Evolutionary conservation across 2,329 filamentous ascomycete species (phyloP).

Genomic region (Aspergillus japonicus): DNA sequence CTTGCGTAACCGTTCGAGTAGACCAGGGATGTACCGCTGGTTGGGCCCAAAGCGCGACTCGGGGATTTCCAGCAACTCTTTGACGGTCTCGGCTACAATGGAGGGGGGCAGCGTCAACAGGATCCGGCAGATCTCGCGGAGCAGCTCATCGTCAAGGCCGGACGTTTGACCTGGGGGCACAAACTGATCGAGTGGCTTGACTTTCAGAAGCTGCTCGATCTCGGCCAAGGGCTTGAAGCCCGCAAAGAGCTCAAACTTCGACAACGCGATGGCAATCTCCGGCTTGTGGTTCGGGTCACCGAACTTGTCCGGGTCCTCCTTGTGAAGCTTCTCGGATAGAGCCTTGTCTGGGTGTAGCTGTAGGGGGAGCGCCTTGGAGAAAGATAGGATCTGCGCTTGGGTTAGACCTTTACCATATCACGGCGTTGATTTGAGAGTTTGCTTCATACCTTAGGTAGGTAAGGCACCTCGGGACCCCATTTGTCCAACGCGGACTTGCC

Average conservation of each 20-base stretch:
- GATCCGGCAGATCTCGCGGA: slow-evolving; percentile 56
- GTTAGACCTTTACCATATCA: background rate
- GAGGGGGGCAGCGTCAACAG: slow-evolving; percentile 56
- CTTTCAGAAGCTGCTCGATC: slow-evolving; percentile 58
- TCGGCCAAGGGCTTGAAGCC: slow-evolving; percentile 67
- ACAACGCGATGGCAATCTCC: slow-evolving; percentile 71
- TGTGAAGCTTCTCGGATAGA: slow-evolving; percentile 63
- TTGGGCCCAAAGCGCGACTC: slow-evolving; percentile 48
- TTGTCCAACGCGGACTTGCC: slow-evolving; percentile 61
- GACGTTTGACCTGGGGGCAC: slow-evolving; percentile 42
- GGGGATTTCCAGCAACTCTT: slow-evolving; percentile 51
- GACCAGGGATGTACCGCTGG: slow-evolving; percentile 60
- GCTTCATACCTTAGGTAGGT: slow-evolving; percentile 62
- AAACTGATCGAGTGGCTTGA: slow-evolving; percentile 56
- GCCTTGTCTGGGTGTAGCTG: slow-evolving; percentile 73
- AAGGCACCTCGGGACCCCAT: slow-evolving; percentile 67
- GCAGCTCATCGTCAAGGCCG: slow-evolving; percentile 56
- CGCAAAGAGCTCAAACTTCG: slow-evolving; percentile 72
- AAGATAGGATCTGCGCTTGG: slow-evolving; percentile 62
- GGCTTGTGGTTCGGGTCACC: slow-evolving; percentile 76
- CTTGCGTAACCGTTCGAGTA: slow-evolving; percentile 62
- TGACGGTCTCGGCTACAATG: slow-evolving; percentile 54
- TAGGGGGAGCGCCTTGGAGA: slow-evolving; percentile 70
- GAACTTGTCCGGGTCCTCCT: slow-evolving; percentile 63
- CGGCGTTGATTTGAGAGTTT: too few relatives aligned